Base-by-base conservation (phyloP, 306 rosid genomes). In the Macrotyloma uniflorum region DNA sequence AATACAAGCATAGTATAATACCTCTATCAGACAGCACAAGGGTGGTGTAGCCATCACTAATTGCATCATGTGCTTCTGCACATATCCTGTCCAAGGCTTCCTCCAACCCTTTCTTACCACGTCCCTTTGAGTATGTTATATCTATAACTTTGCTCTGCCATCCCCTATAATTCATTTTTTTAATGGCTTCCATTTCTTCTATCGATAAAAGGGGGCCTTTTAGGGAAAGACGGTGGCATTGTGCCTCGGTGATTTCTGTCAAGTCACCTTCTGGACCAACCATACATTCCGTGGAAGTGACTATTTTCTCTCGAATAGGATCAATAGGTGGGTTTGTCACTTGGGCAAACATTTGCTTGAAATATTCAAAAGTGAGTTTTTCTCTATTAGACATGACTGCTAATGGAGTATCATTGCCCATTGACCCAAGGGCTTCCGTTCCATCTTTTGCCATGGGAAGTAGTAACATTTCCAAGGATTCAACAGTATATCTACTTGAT, bases 401-500 rank as follows among this genome's bases (percentile, higher is more conserved):
- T 61, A 61, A 61, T n/a, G 67, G 67, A 61, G 67, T 61, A 30
- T 61, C 67, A 61, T 61, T 61, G 30, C 67, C 67, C 67, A 61
- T 61, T 6, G 67, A 61, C 22, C 67, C 67, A 32, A 61, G 67
- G 42, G 67, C 67, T 61, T 61, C 67, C 3, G 43, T 30, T 7
- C 67, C 67, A 61, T 61, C 67, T 61, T 30, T 61, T 61, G 67
- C 67, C 67, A 61, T 61, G 43, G 67, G 67, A 61, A 61, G 67
- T 61, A 61, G 32, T 30, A 61, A 61, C 43, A 61, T 61, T 61
- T 61, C 67, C 67, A 61, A 61, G 14, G 67, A 61, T 61, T 61
- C 67, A 4, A 61, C 22, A 1, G 67, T 61, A 61, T 61, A 61
- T 61, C 67, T 61, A 43, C 5, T 61, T 15, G 23, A 32, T 16